These are phyloP conservation scores for Suillus luteus DNA, from an alignment of 768 basidiomycete species.

Conservation along the genomic window DNA sequence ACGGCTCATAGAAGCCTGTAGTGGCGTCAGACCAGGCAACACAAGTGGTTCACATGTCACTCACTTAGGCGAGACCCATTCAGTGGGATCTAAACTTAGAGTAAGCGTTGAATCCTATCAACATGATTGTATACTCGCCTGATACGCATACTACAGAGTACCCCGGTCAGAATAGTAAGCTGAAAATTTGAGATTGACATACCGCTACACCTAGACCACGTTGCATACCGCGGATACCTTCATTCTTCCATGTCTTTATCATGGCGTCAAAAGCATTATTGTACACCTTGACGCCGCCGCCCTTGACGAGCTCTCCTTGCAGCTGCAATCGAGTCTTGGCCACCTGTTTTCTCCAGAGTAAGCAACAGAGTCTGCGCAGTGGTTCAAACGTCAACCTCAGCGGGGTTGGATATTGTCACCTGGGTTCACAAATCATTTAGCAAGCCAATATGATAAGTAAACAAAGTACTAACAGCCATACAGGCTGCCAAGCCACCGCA, in stretches of 20 bases:
- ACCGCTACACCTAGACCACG: constrained; percentile 91
- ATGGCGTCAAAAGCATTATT: constrained; percentile 87
- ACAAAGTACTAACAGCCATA: constrained; percentile 65
- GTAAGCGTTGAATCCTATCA: neutral
- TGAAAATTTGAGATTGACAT: constrained; percentile 31
- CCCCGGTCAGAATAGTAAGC: constrained; percentile 15
- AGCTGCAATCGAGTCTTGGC: constrained; percentile 96
- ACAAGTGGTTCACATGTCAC: neutral
- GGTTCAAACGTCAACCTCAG: constrained; percentile 40
- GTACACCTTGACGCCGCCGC: constrained; percentile 75
- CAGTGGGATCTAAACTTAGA: constrained; percentile 67
- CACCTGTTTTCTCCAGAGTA: constrained; percentile 40
- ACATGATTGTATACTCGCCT: constrained; percentile 51
- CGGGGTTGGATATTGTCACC: constrained; percentile 70
- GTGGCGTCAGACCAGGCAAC: constrained; percentile 20
- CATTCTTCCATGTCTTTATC: constrained; percentile 84
- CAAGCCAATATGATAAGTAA: neutral
- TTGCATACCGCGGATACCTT: constrained; percentile 90
- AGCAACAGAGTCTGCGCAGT: neutral
- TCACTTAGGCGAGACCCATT: constrained; percentile 89
- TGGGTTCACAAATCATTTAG: neutral
- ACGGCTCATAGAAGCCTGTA: constrained; percentile 95
- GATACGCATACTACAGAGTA: constrained; percentile 76
- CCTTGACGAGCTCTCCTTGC: constrained; percentile 90
- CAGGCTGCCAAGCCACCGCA: constrained; percentile 92